Percentiles rank a stretch among this genome's conserved stretches.
phyloP scores from a whole-genome alignment of 495 filamentous ascomycete species.

The Neurospora africana region DNA sequence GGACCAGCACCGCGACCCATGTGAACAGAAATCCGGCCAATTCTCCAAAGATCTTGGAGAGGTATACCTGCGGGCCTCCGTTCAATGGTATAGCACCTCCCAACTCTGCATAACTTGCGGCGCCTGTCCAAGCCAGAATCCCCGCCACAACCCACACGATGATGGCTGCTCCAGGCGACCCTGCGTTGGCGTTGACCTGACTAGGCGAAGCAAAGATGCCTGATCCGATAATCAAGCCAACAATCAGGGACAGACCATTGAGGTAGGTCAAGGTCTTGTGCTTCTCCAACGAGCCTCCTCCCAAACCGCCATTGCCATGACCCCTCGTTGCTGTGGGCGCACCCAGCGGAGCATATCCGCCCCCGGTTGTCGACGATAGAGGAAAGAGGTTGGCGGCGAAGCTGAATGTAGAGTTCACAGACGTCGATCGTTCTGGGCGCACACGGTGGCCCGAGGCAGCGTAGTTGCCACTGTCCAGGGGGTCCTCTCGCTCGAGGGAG shows the following conservation, averaged over 20 bases:
- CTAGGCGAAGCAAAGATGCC: slow-evolving; percentile 94
- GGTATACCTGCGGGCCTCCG: slow-evolving; percentile 84
- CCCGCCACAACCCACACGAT: slow-evolving; percentile 88
- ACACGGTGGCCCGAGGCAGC: slow-evolving; percentile 30
- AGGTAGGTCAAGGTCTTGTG: slow-evolving; percentile 92
- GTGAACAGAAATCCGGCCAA: slow-evolving; percentile 85
- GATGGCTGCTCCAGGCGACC: slow-evolving; percentile 82
- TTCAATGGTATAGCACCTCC: slow-evolving; percentile 94
- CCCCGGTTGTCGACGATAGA: slow-evolving; percentile 68
- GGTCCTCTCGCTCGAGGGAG: slow-evolving; percentile 80
- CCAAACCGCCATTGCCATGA: slow-evolving; percentile 33
- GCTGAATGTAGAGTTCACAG: slow-evolving; percentile 86
- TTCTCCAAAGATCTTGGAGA: slow-evolving; percentile 94
- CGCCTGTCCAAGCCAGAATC: slow-evolving; percentile 89
- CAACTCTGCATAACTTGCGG: slow-evolving; percentile 90
- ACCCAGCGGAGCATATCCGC: slow-evolving; percentile 68
- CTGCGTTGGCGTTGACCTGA: slow-evolving; percentile 86
- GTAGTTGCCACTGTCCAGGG: slow-evolving; percentile 51
- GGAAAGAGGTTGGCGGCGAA: slow-evolving; percentile 87
- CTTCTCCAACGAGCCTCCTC: slow-evolving; percentile 65
- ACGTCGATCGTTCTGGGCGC: slow-evolving; percentile 62
- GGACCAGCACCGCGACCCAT: slow-evolving; percentile 87
- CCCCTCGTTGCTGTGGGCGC: slow-evolving; percentile 46
- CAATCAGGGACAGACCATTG: slow-evolving; percentile 81
- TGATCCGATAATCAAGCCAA: slow-evolving; percentile 92